Evolutionary conservation across 2,329 filamentous ascomycete genomes (phyloP), one percentile per base, ranked within the genome.

Genomic region (Polytolypa hystricis): DNA sequence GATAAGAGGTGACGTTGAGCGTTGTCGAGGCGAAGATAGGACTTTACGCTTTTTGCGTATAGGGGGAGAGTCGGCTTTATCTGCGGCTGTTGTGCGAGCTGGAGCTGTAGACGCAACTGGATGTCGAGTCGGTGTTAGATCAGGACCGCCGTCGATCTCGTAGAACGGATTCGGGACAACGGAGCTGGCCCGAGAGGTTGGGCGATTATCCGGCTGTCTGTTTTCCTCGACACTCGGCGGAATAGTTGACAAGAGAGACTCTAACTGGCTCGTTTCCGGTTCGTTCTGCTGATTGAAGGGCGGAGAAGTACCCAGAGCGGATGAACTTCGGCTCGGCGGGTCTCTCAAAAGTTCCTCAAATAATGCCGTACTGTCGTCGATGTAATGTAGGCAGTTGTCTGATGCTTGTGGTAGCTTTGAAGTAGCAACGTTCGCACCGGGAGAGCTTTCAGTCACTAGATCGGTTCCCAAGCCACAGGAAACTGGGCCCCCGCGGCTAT

Each of bases 81-180:
- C 15, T 17, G 6, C 19, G n/a, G 31, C 21, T 33, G 39, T 25
- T 31, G 20, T 36, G 32, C 38, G 44, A 2, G 41, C 30, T 21
- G 39, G 45, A 17, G 44, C 41, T 3, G 45, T 47, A 11, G 41
- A 47, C 14, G 37, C 27, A 29, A 39, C 19, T 21, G 39, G 38
- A 17, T 39, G 14, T 37, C 26, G 17, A 30, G 40, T 29, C 35
- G 33, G 16, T 38, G 32, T 27, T 23, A 2, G 10, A 5, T 28
- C 10, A 36, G 39, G 20, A 45, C 42, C 30, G 47, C 46, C 15
- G 33, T 54, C 53, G 10, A 48, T 41, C 23, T 56, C 47, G 33
- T 51, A 55, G 34, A 57, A 57, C 5, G 56, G 55, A 40, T 58
- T 57, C 2, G 49, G 48, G 5, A 57, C 48, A 10, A 38, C 39